These are phyloP conservation scores for Xylariaceae sp. DNA, from an alignment of 2,329 filamentous ascomycete species.

Conservation along the genomic window DNA sequence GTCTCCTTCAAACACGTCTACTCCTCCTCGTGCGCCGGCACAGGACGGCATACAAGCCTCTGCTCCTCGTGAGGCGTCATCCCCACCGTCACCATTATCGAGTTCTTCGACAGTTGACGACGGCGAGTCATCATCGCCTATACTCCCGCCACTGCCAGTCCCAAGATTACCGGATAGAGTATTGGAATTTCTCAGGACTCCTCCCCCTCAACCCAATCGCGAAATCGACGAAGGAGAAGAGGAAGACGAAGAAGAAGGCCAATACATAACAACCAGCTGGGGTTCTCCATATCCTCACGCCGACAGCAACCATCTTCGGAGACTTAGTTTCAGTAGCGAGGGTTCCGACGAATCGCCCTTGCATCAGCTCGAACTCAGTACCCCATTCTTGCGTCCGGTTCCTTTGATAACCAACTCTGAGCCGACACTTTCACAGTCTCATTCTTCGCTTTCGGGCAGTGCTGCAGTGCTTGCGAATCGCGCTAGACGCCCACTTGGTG, in stretches of 20 bases:
- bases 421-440: constrained; percentile 39
- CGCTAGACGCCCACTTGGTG: constrained; percentile 62
- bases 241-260: too few species aligned
- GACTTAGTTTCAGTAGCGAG: constrained; percentile 62
- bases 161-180: constrained; percentile 64
- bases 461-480: constrained; percentile 69
- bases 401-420: constrained; percentile 51
- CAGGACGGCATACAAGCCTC: constrained; percentile 58
- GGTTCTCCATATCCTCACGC: constrained; percentile 84
- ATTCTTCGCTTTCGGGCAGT: constrained; percentile 49
- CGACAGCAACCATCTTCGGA: constrained; percentile 56
- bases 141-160: constrained; percentile 63
- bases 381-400: constrained; percentile 65
- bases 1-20: constrained; percentile 58
- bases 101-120: constrained; percentile 65
- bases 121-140: constrained; percentile 59
- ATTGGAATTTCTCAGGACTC: constrained; percentile 58
- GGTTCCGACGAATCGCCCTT: constrained; percentile 65
- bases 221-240: constrained; percentile 47
- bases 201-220: constrained; percentile 48
- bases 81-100: constrained; percentile 64
- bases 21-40: constrained; percentile 65
- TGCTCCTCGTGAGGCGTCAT: constrained; percentile 46
- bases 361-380: constrained; percentile 66
- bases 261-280: constrained; percentile 79